phyloP scores from a whole-genome alignment of 1,139 yeast genomes.

The Geotrichum fermentans region DNA sequence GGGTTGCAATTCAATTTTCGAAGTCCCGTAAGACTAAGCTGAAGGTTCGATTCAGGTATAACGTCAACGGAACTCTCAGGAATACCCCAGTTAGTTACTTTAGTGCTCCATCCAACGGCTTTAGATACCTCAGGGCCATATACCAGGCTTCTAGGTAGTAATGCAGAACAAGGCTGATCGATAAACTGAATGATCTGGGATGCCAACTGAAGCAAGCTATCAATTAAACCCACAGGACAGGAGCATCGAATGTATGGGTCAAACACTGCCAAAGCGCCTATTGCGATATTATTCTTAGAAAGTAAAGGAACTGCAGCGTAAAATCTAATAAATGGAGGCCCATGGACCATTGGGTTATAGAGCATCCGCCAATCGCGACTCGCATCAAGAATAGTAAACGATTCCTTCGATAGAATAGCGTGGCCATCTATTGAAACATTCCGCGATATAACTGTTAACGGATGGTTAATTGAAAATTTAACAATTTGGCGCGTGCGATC shows the following conservation, averaged over 20 bases:
- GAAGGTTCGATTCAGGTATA: conserved; percentile 1
- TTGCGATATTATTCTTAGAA: conserved; percentile 37
- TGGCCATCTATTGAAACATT: conserved; percentile 61
- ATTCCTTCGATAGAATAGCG: conserved; percentile 52
- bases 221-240: conserved; percentile 40
- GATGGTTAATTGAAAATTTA: conserved; percentile 44
- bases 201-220: conserved; percentile 41
- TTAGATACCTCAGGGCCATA: conserved; percentile 1
- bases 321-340: conserved; percentile 54
- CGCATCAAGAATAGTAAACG: conserved; percentile 56
- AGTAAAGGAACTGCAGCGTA: conserved; percentile 61
- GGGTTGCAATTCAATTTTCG: conserved; percentile 25
- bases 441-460: conserved; percentile 44
- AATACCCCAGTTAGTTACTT: conserved; percentile 2
- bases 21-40: conserved; percentile 19
- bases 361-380: conserved; percentile 62
- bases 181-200: conserved; percentile 45
- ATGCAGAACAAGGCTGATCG: conserved; percentile 28
- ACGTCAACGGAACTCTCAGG: conserved; percentile 5
- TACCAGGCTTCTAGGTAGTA: conserved; percentile 22
- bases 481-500: conserved; percentile 46
- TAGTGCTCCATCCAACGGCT: conserved; percentile 4
- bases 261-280: conserved; percentile 61
- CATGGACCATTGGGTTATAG: conserved; percentile 57
- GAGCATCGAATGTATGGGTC: conserved; percentile 46